Evolutionary conservation across 441 rosid genomes (phyloP).

Genomic region (Populus trichocarpa): DNA sequence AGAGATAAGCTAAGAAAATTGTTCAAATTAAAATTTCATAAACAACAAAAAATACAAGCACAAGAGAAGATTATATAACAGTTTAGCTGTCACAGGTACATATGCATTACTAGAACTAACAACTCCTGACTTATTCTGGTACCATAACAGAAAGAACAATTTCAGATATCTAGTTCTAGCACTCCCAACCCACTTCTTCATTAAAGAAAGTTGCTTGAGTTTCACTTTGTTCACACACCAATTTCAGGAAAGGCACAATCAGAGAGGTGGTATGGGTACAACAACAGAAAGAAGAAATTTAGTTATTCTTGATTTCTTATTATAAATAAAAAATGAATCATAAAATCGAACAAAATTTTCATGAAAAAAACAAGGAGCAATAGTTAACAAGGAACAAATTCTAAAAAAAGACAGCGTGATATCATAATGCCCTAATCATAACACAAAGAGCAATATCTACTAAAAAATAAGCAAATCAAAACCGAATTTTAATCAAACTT

Average conservation of each 20-base stretch:
- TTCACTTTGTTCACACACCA: background rate
- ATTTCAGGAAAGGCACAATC: background rate
- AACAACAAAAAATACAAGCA: background rate
- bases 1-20: background rate
- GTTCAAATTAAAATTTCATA: background rate
- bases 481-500: background rate
- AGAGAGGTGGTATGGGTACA: background rate
- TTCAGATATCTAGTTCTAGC: background rate
- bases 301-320: background rate
- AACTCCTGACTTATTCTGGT: background rate
- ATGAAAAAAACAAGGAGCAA: background rate
- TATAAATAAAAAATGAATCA: too few species aligned
- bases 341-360: background rate
- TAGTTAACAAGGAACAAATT: background rate
- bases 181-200: background rate
- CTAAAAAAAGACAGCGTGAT: constrained; percentile 4
- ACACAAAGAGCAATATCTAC: background rate
- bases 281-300: too few species aligned
- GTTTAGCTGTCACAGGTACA: background rate
- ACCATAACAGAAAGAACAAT: background rate
- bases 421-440: background rate
- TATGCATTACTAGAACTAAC: background rate
- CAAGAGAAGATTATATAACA: background rate
- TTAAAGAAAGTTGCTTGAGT: background rate
- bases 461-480: background rate